Percentiles rank a stretch among this genome's conserved stretches.
Conservation (phyloP, 495 filamentous ascomycete genomes). For the Diplogelasinospora grovesii region DNA sequence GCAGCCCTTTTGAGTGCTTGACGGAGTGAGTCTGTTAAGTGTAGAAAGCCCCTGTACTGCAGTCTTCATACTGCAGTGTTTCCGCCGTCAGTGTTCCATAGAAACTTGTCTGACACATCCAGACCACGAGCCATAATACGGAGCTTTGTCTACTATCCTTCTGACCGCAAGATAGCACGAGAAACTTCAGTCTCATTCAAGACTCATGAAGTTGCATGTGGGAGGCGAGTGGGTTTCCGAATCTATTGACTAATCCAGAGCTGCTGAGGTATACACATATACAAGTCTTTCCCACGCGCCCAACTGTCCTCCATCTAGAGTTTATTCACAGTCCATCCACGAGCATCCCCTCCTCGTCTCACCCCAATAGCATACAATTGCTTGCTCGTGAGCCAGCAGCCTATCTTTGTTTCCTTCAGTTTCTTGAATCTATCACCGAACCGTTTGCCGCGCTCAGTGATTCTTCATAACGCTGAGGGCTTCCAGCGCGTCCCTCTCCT, state of each 20-base stretch:
- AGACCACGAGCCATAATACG: too few relatives aligned
- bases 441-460: constrained; percentile 34
- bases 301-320: too few relatives aligned
- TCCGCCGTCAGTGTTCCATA: too few relatives aligned
- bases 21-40: too few relatives aligned
- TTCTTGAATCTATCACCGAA: neutral
- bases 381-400: constrained; percentile 1
- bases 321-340: constrained; percentile 15
- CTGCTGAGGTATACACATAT: too few relatives aligned
- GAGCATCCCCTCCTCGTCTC: neutral
- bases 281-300: too few relatives aligned
- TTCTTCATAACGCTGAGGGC: constrained; percentile 60
- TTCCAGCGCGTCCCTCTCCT: constrained; percentile 79
- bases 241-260: constrained; percentile 4
- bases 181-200: neutral
- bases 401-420: neutral
- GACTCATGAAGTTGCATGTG: neutral
- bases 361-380: neutral
- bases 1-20: too few relatives aligned
- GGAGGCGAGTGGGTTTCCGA: constrained; percentile 7
- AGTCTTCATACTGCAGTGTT: too few relatives aligned
- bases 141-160: too few relatives aligned
- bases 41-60: too few relatives aligned
- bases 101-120: too few relatives aligned
- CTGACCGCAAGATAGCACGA: too few relatives aligned